phyloP scores from a whole-genome alignment of 2,329 filamentous ascomycete species.

The Plenodomus tracheiphilus region DNA sequence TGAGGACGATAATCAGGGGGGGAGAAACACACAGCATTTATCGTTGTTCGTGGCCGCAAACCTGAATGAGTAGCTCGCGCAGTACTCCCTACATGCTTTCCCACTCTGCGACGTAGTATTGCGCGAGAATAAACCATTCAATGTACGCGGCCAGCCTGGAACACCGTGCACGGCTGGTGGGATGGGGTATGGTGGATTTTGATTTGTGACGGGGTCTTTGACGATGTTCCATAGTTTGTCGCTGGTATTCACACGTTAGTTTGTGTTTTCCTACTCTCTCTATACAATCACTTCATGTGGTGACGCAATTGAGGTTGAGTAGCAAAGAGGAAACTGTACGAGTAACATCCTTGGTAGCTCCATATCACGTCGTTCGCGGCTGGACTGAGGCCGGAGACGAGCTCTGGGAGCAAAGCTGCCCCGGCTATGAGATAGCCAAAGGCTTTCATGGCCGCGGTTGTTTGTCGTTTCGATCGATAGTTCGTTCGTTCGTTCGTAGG shows the following conservation, averaged over 20 bases:
- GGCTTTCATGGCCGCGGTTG: constrained; percentile 14
- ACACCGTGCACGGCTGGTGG: too few species aligned
- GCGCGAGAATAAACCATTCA: constrained; percentile 3
- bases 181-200: too few species aligned
- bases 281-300: not conserved
- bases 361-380: constrained; percentile 8
- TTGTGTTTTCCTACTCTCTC: not conserved
- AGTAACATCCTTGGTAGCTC: constrained; percentile 22
- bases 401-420: constrained; percentile 12
- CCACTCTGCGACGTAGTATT: constrained; percentile 9
- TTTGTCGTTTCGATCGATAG: not conserved
- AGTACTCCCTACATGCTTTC: constrained; percentile 5
- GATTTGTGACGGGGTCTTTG: too few species aligned
- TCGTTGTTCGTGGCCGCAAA: constrained; percentile 18
- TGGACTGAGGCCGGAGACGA: constrained; percentile 4
- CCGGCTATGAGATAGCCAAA: constrained; percentile 20
- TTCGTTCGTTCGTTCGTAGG: not conserved
- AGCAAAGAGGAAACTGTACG: constrained; percentile 3
- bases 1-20: not conserved
- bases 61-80: constrained; percentile 3
- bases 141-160: constrained; percentile 3
- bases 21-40: constrained; percentile 17
- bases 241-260: not conserved
- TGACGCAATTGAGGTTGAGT: not conserved
- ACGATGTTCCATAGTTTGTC: not conserved